phyloP scores from a whole-genome alignment of 495 filamentous ascomycete species.

The Penicillium canariense region DNA sequence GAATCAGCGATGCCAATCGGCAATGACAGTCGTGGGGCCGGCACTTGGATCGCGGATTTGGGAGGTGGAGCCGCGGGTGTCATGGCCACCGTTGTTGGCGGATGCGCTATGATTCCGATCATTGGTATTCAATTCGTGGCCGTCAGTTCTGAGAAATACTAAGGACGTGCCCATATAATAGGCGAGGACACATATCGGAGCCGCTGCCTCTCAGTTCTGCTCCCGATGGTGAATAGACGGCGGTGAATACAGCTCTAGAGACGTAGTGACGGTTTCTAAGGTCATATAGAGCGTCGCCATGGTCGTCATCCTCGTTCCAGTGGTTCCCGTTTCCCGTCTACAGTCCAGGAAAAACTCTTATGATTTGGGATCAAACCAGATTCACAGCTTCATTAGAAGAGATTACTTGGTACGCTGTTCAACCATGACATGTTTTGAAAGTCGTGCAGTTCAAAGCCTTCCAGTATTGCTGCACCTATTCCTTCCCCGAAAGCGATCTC shows the following conservation, averaged over 20 bases:
- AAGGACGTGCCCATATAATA: not conserved
- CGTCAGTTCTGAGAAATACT: not conserved
- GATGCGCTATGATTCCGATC: constrained; percentile 23
- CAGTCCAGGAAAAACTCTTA: too few species aligned
- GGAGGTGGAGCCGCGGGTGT: constrained; percentile 28
- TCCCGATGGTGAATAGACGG: too few species aligned
- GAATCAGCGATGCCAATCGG: not conserved
- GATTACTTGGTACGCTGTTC: constrained; percentile 38
- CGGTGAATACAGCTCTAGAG: too few species aligned
- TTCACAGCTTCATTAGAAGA: constrained; percentile 12
- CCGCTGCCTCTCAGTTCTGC: too few species aligned
- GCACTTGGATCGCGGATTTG: not conserved
- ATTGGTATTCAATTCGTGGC: constrained; percentile 26
- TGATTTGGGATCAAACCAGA: too few species aligned
- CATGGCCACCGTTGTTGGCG: constrained; percentile 30
- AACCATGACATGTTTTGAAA: constrained; percentile 44
- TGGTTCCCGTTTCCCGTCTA: too few species aligned
- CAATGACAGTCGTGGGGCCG: not conserved
- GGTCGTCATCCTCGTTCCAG: too few species aligned
- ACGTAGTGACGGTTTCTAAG: too few species aligned
- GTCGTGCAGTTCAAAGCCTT: constrained; percentile 32
- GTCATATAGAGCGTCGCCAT: too few species aligned
- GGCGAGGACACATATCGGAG: not conserved
- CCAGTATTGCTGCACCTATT: constrained; percentile 30
- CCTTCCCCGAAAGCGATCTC: constrained; percentile 34